Conservation (phyloP, 768 basidiomycete genomes). For the Serendipita sp. region DNA sequence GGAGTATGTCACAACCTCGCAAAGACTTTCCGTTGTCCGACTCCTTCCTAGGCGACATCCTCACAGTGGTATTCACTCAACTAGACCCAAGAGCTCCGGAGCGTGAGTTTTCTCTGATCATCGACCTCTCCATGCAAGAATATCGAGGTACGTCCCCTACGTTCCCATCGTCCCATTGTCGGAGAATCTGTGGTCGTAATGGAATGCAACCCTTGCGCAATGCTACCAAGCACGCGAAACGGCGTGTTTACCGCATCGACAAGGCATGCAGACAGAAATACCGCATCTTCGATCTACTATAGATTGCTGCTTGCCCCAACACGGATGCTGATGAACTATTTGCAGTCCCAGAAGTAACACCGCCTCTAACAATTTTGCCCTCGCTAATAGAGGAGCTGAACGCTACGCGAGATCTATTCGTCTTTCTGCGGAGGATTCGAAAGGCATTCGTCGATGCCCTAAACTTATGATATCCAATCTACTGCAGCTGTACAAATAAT, state of each 20-base stretch:
- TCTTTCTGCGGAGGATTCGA: slow-evolving; percentile 53
- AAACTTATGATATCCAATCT: background rate
- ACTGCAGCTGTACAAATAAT: background rate
- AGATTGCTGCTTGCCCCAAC: background rate
- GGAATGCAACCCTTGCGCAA: background rate
- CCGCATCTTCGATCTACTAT: background rate
- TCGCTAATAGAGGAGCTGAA: slow-evolving; percentile 59
- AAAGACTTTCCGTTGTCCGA: background rate
- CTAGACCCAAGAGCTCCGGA: slow-evolving; percentile 43
- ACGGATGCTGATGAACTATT: slow-evolving; percentile 5
- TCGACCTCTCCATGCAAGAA: slow-evolving; percentile 48
- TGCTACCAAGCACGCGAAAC: background rate
- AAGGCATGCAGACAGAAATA: background rate
- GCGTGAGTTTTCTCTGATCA: slow-evolving; percentile 54
- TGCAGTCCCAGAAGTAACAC: slow-evolving; percentile 67
- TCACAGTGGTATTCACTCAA: slow-evolving; percentile 57
- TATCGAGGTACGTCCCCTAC: slow-evolving; percentile 44
- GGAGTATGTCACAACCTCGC: background rate
- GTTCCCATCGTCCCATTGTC: background rate
- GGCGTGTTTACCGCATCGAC: background rate
- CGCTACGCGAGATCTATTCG: slow-evolving; percentile 48
- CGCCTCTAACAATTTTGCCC: slow-evolving; percentile 48
- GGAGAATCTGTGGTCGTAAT: background rate
- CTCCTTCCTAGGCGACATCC: slow-evolving; percentile 30
- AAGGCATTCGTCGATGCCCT: slow-evolving; percentile 12